Conservation (phyloP, 345 rosid species). For the Salix arbutifolia region DNA sequence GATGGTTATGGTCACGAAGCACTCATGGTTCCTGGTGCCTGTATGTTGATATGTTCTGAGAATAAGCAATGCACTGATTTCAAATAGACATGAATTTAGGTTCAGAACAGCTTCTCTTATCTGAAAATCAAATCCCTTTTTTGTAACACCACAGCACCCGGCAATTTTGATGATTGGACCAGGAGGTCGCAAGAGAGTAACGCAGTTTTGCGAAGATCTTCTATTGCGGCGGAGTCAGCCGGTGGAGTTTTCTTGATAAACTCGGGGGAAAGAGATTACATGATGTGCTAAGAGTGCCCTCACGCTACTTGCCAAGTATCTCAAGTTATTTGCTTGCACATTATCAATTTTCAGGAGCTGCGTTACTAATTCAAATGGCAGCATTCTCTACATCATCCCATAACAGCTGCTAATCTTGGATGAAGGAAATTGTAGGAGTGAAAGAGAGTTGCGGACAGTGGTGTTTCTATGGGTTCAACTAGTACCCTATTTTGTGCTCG, state of each 20-base stretch:
- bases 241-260: not conserved
- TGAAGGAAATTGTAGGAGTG: not conserved
- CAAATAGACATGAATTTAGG: conserved; percentile 20
- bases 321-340: not conserved
- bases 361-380: not conserved
- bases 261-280: not conserved
- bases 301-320: not conserved
- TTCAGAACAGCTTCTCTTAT: not conserved
- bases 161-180: conserved; percentile 1
- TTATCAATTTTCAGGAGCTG: not conserved
- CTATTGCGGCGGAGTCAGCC: conserved; percentile 4
- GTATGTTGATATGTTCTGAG: conserved; percentile 41
- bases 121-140: not conserved
- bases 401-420: not conserved
- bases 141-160: not conserved
- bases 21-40: conserved; percentile 27
- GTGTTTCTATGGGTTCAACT: not conserved
- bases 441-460: not conserved
- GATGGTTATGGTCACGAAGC: conserved; percentile 45
- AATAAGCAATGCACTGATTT: conserved; percentile 44
- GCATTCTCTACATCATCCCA: not conserved
- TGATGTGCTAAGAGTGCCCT: not conserved
- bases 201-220: conserved; percentile 16
- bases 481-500: not conserved
- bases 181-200: not conserved